Conservation (phyloP, 1,284 basidiomycete species). For the Cutaneotrichosporon cyanovorans region DNA sequence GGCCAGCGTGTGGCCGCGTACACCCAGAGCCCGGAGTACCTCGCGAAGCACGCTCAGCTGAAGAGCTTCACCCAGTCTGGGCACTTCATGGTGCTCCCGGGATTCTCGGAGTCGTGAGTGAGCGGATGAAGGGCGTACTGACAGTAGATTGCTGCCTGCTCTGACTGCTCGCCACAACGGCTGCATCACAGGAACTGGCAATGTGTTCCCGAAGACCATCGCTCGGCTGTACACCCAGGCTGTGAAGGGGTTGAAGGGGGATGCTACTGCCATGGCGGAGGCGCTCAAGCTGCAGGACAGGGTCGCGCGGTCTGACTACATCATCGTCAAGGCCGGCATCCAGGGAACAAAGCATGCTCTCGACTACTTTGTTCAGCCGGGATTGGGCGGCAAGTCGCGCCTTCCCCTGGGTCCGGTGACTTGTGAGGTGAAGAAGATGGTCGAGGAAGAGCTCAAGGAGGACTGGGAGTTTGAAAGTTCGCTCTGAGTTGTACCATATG, state of each 20-base stretch:
- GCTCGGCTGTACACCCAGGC: constrained; percentile 55
- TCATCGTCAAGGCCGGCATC: constrained; percentile 58
- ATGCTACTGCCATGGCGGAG: constrained; percentile 56
- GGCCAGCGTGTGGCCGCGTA: constrained; percentile 63
- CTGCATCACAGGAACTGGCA: constrained; percentile 65
- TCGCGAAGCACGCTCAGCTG: constrained; percentile 26
- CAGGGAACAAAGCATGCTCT: constrained; percentile 56
- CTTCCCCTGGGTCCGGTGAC: constrained; percentile 52
- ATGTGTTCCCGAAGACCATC: constrained; percentile 69
- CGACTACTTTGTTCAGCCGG: constrained; percentile 62
- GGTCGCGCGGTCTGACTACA: constrained; percentile 66
- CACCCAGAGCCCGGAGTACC: constrained; percentile 38
- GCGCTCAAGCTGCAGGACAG: constrained; percentile 63
- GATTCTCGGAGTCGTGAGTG: constrained; percentile 39
- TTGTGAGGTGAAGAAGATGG: constrained; percentile 45
- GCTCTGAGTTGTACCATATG: constrained; percentile 36
- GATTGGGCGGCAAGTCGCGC: constrained; percentile 53
- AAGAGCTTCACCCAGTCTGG: constrained; percentile 26
- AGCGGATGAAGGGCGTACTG: background rate
- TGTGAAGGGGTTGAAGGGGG: constrained; percentile 41
- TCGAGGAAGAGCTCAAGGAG: constrained; percentile 51
- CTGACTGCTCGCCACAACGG: constrained; percentile 59
- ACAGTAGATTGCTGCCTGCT: constrained; percentile 53
- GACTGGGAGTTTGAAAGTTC: constrained; percentile 59
- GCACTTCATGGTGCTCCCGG: constrained; percentile 42